Conservation (phyloP, 139 green algal species). For the Chlorella ohadii region DNA sequence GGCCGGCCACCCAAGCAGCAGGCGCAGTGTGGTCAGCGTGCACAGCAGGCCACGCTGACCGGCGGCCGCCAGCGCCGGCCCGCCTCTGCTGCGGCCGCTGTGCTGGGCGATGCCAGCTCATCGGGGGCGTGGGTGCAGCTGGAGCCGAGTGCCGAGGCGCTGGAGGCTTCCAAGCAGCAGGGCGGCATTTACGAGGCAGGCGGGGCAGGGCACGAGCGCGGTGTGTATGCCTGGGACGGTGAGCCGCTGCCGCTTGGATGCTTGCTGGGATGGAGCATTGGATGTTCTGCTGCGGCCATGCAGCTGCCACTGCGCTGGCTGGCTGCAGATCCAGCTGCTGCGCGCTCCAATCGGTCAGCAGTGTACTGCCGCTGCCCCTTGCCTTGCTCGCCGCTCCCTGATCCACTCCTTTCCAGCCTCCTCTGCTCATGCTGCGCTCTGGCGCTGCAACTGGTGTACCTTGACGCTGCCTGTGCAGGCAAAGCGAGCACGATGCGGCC, state of each 20-base stretch:
- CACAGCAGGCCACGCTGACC: background rate
- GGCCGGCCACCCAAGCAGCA: background rate
- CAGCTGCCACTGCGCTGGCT: no score
- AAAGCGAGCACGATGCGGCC: background rate
- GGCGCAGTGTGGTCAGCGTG: no score
- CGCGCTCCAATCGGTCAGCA: no score
- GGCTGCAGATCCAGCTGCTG: no score
- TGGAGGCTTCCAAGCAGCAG: background rate
- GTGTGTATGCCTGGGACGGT: conserved; percentile 9
- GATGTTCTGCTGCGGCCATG: no score
- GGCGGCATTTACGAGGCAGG: conserved; percentile 1
- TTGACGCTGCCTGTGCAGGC: background rate
- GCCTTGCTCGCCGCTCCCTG: no score
- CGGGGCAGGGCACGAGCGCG: conserved; percentile 6
- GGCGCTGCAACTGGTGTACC: no score
- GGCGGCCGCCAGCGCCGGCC: background rate
- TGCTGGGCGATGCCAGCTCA: background rate
- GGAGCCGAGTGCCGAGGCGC: background rate
- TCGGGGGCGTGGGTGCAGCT: background rate
- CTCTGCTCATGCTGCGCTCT: no score
- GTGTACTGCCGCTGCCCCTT: no score
- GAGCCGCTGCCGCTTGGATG: background rate
- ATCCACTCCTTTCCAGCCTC: no score
- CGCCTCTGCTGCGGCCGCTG: background rate
- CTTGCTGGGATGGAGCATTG: no score